Percentiles rank a stretch among this genome's conserved stretches.
phyloP scores from a whole-genome alignment of 2,329 filamentous ascomycete genomes.

The Alternaria arbusti region DNA sequence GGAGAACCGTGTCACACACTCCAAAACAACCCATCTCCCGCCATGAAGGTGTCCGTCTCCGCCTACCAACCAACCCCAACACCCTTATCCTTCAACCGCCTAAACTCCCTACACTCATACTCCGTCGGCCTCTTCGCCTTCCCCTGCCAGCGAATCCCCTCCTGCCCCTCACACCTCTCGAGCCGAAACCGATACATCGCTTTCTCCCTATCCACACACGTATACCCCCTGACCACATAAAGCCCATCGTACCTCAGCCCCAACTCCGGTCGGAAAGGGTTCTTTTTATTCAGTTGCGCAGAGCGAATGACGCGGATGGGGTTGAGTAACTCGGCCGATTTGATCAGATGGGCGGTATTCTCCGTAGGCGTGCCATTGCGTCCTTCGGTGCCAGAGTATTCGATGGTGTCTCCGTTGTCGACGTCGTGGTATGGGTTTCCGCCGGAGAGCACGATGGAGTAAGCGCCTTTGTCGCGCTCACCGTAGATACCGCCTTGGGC shows the following conservation, averaged over 20 bases:
- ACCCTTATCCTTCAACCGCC: slow-evolving; percentile 23
- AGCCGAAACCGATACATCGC: slow-evolving; percentile 58
- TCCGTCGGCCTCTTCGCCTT: slow-evolving; percentile 52
- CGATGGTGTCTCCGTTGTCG: slow-evolving; percentile 58
- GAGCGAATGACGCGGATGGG: slow-evolving; percentile 61
- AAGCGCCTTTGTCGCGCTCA: slow-evolving; percentile 54
- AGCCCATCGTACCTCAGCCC: slow-evolving; percentile 66
- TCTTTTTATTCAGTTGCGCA: slow-evolving; percentile 43
- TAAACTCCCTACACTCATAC: slow-evolving; percentile 32
- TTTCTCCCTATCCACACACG: slow-evolving; percentile 50
- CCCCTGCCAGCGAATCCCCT: slow-evolving; percentile 55
- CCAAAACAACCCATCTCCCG: background rate
- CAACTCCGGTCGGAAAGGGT: slow-evolving; percentile 52
- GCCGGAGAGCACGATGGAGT: slow-evolving; percentile 61
- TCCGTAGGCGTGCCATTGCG: slow-evolving; percentile 40
- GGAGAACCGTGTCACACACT: rapidly evolving
- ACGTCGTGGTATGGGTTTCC: slow-evolving; percentile 54
- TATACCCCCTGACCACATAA: slow-evolving; percentile 54
- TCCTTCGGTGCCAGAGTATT: slow-evolving; percentile 60
- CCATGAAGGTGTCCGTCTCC: background rate
- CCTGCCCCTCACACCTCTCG: slow-evolving; percentile 51
- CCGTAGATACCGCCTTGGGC: slow-evolving; percentile 59
- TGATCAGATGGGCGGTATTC: slow-evolving; percentile 54
- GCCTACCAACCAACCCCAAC: slow-evolving; percentile 5
- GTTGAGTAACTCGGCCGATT: slow-evolving; percentile 41